Conservation (phyloP, 2,329 filamentous ascomycete species). For the Neonectria coccinea region DNA sequence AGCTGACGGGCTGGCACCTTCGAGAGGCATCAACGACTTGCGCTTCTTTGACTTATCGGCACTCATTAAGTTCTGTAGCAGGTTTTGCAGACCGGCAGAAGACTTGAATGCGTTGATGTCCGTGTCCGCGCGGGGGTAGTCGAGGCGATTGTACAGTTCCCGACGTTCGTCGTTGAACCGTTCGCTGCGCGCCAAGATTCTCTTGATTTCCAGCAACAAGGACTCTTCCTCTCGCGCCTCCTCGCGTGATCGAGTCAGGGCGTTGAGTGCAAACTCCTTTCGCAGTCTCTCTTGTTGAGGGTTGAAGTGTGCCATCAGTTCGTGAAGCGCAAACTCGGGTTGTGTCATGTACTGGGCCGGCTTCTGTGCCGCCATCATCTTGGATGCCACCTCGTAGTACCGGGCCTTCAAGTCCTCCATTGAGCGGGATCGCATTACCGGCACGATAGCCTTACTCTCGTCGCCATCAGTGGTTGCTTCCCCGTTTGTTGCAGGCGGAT, state of each 20-base stretch:
- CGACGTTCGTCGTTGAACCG: constrained; percentile 88
- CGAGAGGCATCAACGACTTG: constrained; percentile 74
- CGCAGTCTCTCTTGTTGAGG: constrained; percentile 80
- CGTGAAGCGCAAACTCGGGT: constrained; percentile 83
- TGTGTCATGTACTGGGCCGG: constrained; percentile 89
- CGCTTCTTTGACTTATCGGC: constrained; percentile 92
- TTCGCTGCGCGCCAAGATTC: constrained; percentile 88
- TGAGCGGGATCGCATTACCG: constrained; percentile 68
- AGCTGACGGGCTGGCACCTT: constrained; percentile 61
- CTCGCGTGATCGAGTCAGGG: constrained; percentile 83
- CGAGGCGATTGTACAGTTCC: constrained; percentile 87
- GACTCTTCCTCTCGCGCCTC: constrained; percentile 94
- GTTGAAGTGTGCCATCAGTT: constrained; percentile 89
- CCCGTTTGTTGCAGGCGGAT: constrained; percentile 58
- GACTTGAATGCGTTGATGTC: constrained; percentile 84
- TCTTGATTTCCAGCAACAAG: constrained; percentile 88
- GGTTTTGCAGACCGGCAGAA: constrained; percentile 80
- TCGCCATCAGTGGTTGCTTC: constrained; percentile 60
- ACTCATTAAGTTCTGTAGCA: constrained; percentile 84
- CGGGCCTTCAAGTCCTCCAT: constrained; percentile 93
- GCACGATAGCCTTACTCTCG: constrained; percentile 65
- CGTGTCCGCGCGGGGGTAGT: constrained; percentile 78
- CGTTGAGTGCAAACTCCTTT: constrained; percentile 85
- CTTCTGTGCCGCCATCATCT: constrained; percentile 83
- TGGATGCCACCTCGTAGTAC: constrained; percentile 88